Evolutionary conservation across 2,329 filamentous ascomycete species (phyloP), one percentile per base, ranked within the genome.

Genomic region (Cercospora sp.): DNA sequence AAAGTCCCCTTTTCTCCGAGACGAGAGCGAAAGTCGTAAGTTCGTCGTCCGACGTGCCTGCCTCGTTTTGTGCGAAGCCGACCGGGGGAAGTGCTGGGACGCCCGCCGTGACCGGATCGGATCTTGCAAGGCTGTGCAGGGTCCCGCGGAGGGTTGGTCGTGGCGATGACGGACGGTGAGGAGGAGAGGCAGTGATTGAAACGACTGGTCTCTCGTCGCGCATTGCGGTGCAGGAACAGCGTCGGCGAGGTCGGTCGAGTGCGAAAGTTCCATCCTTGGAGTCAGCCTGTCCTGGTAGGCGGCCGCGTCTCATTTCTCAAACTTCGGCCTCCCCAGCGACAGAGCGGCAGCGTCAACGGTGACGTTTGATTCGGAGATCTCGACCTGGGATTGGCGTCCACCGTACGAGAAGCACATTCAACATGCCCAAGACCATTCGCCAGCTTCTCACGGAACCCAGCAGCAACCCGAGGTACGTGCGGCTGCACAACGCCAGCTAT

Each of bases 401-500:
- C 2, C 36, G 16, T 13, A 9, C 36, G 36, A 20, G 18, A 51
- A 36, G 10, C 18, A 9, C 5, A 5, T 1, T n/a, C 18, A 67
- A 9, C 20, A 68, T 68, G 66, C 66, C 69, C 23, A 62, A 51
- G 20, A 67, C 69, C 23, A 67, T 71, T 23, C 65, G 67, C 36
- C 63, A 67, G 28, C 67, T 71, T 8, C 65, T 71, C 31, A 63
- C 53, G 31, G 65, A 67, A 23, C 26, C 61, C 57, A 62, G 59
- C 63, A 42, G 59, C 28, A 23, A 71, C 5, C 69, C 69, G 5
- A 42, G 69, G 31, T 71, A 66, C 51, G 65, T 71, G n/a, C 67
- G 69, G 3, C 65, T 71, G 12, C 69, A 71, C 55, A 64, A 64
- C 16, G 66, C 62, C 39, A 63, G 60, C 42, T 71, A 69, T 63